Conservation (phyloP, 2,329 filamentous ascomycete species). For the Verticillium isaacii region DNA sequence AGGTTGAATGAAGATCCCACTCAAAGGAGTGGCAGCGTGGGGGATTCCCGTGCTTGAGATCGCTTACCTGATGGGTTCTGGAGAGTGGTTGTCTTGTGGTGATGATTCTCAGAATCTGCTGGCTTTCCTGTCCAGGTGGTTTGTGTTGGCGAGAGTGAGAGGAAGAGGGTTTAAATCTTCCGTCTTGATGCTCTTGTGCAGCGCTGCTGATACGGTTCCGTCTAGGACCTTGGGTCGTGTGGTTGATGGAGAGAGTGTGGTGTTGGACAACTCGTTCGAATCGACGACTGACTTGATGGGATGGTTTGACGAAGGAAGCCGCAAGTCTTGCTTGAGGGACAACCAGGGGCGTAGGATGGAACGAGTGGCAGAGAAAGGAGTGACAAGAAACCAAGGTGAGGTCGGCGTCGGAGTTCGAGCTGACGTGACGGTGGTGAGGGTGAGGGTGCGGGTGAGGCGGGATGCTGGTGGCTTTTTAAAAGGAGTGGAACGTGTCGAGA, state of each 20-base stretch:
- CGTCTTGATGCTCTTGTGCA: conserved; percentile 1
- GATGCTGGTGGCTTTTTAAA: conserved; percentile 7
- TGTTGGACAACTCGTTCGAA: neutral
- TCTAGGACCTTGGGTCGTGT: conserved; percentile 3
- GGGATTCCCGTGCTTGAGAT: too few relatives aligned
- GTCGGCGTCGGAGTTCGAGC: neutral
- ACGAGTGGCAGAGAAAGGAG: conserved; percentile 7
- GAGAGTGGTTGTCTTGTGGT: neutral
- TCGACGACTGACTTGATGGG: neutral
- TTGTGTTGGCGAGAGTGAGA: conserved; percentile 8
- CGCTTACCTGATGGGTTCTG: neutral
- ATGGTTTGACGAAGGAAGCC: conserved; percentile 5
- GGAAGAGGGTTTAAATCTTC: conserved; percentile 1
- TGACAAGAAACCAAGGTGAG: conserved; percentile 9
- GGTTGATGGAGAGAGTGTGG: neutral
- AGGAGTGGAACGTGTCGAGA: conserved; percentile 14
- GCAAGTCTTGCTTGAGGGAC: conserved; percentile 9
- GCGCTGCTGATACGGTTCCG: conserved; percentile 4
- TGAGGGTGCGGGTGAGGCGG: conserved; percentile 1
- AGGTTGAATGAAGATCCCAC: neutral
- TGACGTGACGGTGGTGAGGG: conserved; percentile 4
- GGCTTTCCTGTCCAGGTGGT: conserved; percentile 16
- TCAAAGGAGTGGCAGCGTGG: neutral
- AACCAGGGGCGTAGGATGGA: neutral
- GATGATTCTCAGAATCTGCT: conserved; percentile 13